These are phyloP conservation scores for Cadophora gregata DNA, from an alignment of 2,329 filamentous ascomycete species.

Conservation along the genomic window DNA sequence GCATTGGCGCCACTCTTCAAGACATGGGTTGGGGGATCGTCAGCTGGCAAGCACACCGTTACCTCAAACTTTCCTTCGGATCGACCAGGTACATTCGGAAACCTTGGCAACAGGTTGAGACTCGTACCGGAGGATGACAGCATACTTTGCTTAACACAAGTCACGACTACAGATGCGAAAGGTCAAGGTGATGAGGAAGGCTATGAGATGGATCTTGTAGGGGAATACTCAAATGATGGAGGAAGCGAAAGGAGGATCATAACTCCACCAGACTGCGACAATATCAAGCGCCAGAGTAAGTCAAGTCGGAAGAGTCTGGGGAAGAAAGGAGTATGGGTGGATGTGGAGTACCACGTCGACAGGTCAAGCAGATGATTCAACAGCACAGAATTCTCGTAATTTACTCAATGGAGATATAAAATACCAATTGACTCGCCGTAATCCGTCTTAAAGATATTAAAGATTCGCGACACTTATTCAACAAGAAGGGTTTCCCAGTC, in stretches of 20 bases:
- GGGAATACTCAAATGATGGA: conserved; percentile 4
- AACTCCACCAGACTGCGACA: neutral
- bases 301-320: neutral
- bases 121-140: conserved; percentile 25
- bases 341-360: neutral
- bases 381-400: no score
- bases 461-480: no score
- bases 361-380: neutral
- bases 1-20: conserved; percentile 25
- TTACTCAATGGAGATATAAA: no score
- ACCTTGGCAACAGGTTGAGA: conserved; percentile 18
- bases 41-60: conserved; percentile 10
- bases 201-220: conserved; percentile 22
- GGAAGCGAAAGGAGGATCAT: conserved; percentile 24
- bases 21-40: conserved; percentile 19
- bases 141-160: conserved; percentile 20
- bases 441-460: no score
- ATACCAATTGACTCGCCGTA: no score
- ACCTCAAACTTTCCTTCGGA: conserved; percentile 4
- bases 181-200: conserved; percentile 1
- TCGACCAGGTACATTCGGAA: conserved; percentile 17
- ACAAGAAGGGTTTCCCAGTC: no score
- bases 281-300: neutral
- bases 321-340: neutral
- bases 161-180: conserved; percentile 18